Base-by-base conservation (phyloP, 176 grass and related monocot species). In the Alopecurus myosuroides region DNA sequence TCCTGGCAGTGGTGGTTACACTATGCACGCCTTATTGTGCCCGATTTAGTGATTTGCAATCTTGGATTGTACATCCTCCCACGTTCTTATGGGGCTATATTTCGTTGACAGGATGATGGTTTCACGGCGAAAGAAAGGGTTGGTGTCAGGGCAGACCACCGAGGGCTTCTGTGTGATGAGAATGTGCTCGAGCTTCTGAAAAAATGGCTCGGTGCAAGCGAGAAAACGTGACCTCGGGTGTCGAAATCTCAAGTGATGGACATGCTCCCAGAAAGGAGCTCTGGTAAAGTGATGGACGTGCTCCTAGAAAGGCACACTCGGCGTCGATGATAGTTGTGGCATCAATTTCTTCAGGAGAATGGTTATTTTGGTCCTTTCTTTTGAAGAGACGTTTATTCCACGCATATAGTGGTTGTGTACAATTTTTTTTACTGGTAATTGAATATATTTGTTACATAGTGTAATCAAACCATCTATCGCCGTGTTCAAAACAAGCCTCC, bases 81-180 rank as follows among this genome's bases (percentile, higher is more conserved):
- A 20, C 17, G 0, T 2, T 7, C 50, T 35, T 9, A 35, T 26
- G 76, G 10, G 14, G 29, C 51, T 77, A 26, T 51, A n/a, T 5
- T 63, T 52, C 61, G 17, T 79, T 56, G 63, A 66, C 74, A 98
- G 96, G 96, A 93, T 78, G 96, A 98, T 84, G 93, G 96, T 23
- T 92, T 95, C 65, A 42, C 53, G 25, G 93, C 96, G 0, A 87
- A 85, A 67, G 89, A 86, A 85, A 98, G 93, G 81, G 87, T 94
- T 35, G 93, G 93, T 17, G 29, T 98, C 81, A 49, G 85, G 26
- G 86, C 77, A 2, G 85, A 83, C 76, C 96, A 98, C 73, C 73
- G 96, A 25, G 91, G 85, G 42, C 86, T 95, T 6, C 81, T 98
- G 46, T 88, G 77, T 0, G 91, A 98, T 3, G 83, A 95, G 68